Evolutionary conservation across 805 yeast genomes (phyloP).

Genomic region (Nakazawaea pomicola): DNA sequence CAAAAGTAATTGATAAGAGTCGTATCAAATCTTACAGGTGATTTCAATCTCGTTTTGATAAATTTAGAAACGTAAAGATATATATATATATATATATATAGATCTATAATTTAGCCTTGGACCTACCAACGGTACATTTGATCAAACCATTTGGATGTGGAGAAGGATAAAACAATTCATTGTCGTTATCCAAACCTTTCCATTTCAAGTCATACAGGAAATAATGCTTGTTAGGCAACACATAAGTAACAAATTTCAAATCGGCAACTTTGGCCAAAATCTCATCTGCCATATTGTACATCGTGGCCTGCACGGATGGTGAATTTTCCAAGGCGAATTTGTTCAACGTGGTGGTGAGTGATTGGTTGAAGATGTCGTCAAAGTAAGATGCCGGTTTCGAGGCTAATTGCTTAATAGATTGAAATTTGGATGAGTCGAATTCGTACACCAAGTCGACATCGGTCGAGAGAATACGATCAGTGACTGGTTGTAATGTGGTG

Average conservation of each 20-base stretch:
- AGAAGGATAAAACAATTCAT: slow-evolving; percentile 82
- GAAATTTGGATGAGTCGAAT: slow-evolving; percentile 47
- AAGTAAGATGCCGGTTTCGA: slow-evolving; percentile 50
- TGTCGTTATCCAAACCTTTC: slow-evolving; percentile 79
- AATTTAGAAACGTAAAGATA: too few species aligned
- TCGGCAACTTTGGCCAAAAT: slow-evolving; percentile 56
- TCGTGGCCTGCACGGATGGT: slow-evolving; percentile 94
- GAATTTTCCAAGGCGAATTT: slow-evolving; percentile 82
- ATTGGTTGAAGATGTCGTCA: slow-evolving; percentile 57
- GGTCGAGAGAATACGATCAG: slow-evolving; percentile 83
- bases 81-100: too few species aligned
- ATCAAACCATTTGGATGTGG: slow-evolving; percentile 93
- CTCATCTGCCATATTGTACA: slow-evolving; percentile 84
- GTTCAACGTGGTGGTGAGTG: slow-evolving; percentile 65
- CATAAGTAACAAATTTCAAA: slow-evolving; percentile 63
- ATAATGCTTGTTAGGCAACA: slow-evolving; percentile 90
- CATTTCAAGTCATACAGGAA: slow-evolving; percentile 74
- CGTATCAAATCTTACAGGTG: too few species aligned
- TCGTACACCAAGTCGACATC: slow-evolving; percentile 75
- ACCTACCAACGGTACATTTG: slow-evolving; percentile 78
- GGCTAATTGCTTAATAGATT: slow-evolving; percentile 44
- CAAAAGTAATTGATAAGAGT: too few species aligned
- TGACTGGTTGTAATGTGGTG: slow-evolving; percentile 81
- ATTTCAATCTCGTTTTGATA: too few species aligned
- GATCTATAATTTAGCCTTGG: slow-evolving; percentile 47